Percentiles rank a stretch among this genome's conserved stretches.
Evolutionary conservation across 1,284 basidiomycete species (phyloP).

Genomic region (Hortiboletus rubellus): DNA sequence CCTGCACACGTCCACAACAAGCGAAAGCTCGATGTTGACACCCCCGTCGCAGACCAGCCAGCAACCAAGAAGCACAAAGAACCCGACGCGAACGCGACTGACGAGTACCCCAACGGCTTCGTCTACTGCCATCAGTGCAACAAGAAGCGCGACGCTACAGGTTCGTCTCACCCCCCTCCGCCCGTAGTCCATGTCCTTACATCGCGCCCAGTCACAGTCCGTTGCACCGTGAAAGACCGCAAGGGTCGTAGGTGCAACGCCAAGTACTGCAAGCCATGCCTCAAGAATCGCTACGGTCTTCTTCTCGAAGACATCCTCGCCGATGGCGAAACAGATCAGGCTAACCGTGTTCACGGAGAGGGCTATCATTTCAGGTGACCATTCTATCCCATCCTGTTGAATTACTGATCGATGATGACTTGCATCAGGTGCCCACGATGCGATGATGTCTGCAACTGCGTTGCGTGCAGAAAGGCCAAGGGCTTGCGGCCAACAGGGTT

Average conservation of each 20-base stretch:
- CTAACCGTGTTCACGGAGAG: conserved; percentile 39
- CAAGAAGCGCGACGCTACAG: conserved; percentile 52
- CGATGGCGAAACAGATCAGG: conserved; percentile 23
- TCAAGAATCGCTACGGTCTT: conserved; percentile 64
- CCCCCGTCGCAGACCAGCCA: conserved; percentile 13
- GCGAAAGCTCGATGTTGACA: conserved; percentile 40
- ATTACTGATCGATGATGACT: conserved; percentile 15
- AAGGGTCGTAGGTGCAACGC: conserved; percentile 47
- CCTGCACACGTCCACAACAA: conserved; percentile 37
- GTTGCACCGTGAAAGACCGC: conserved; percentile 48
- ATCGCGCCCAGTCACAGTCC: conserved; percentile 41
- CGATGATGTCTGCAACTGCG: conserved; percentile 63
- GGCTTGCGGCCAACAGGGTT: conserved; percentile 62
- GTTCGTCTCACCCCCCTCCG: conserved; percentile 37
- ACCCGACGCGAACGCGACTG: conserved; percentile 14
- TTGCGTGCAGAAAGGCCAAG: conserved; percentile 58
- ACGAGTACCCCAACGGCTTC: conserved; percentile 39
- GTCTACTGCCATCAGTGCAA: conserved; percentile 72
- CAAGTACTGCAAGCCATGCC: conserved; percentile 64
- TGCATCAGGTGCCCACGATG: conserved; percentile 65
- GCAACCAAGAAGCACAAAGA: conserved; percentile 39
- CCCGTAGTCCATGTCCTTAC: conserved; percentile 9
- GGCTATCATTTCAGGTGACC: conserved; percentile 57
- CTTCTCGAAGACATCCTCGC: conserved; percentile 50
- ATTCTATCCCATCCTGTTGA: background rate